Evolutionary conservation across 352 stramenopile genomes (phyloP), one percentile per base, ranked within the genome.

Genomic region (Phytopythium vexans): DNA sequence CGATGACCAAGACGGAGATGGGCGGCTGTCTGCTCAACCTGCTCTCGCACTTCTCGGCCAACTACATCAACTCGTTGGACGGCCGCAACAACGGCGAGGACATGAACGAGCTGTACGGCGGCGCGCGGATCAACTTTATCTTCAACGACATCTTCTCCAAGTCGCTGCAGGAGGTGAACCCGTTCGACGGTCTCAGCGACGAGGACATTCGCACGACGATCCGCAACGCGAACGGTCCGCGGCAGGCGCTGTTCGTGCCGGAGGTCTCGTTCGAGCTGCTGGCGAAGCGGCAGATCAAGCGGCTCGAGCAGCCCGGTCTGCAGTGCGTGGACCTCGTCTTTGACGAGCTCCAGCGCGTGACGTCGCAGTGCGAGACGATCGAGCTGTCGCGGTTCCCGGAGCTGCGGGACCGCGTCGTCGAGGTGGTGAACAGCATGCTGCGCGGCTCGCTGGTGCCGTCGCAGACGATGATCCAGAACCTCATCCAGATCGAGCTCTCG

Each of bases 131-230:
- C 58, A 97, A 88, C 42, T 98, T 97, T 73, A 99, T 99, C 55
- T 99, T 99, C 64, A 98, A 97, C 68, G 95, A 99, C 48, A 97
- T 99, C 44, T 97, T 97, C 62, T 82, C 85, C 27, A 94, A 93
- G 64, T 84, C 78, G 33, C 56, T 97, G 14, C 82, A 92, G 44
- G 80, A 92, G 42, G 92, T 99, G 39, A 96, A 98, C 58, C 91
- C 96, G 0, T 99, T 99, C 58, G 96, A 99, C 59, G 93, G 93
- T 14, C 72, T 99, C n/a, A 93, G 81, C 16, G 97, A 99, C 68
- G 94, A 98, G 32, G 97, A 99, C 68, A 99, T 99, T 56, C 93
- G 97, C 44, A 99, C 96, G 12, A 98, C 96, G 3, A 99, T 99
- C 65, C 89, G 92, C 48, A 99, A 99, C 66, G 95, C 96, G 49